phyloP scores from a whole-genome alignment of 2,329 filamentous ascomycete genomes.

The Hymenoscyphus occultus region DNA sequence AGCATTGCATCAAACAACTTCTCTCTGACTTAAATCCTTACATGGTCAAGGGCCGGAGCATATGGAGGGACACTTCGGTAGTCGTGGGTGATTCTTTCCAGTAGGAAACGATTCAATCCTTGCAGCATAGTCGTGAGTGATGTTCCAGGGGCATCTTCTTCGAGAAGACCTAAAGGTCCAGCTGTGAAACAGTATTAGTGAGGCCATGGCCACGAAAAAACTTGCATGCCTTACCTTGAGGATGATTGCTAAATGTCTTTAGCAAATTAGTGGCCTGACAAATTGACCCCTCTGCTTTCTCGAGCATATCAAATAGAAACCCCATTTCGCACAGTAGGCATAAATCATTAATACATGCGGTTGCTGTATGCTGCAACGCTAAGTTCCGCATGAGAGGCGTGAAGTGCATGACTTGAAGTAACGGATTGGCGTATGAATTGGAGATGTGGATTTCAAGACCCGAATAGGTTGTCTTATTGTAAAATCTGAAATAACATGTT shows the following conservation, averaged over 20 bases:
- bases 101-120: conserved; percentile 76
- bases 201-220: not conserved
- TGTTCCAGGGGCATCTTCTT: conserved; percentile 74
- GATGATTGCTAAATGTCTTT: conserved; percentile 80
- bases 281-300: conserved; percentile 89
- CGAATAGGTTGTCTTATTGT: conserved; percentile 89
- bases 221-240: conserved; percentile 56
- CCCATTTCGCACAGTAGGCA: conserved; percentile 93
- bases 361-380: conserved; percentile 83
- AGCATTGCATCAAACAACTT: conserved; percentile 20
- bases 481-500: conserved; percentile 59
- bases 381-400: conserved; percentile 85
- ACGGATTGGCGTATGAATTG: conserved; percentile 92
- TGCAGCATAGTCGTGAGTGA: conserved; percentile 82
- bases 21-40: conserved; percentile 33
- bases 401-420: conserved; percentile 88
- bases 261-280: conserved; percentile 95
- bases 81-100: conserved; percentile 77
- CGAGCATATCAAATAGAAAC: conserved; percentile 95
- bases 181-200: conserved; percentile 43
- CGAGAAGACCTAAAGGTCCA: conserved; percentile 73
- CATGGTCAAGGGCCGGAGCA: conserved; percentile 67
- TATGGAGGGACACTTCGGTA: conserved; percentile 64
- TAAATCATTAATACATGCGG: conserved; percentile 74
- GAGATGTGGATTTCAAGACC: conserved; percentile 94